A percentile compares a stretch with the other conserved stretches of the same genome.
These are phyloP conservation scores for Fomitopsis betulina DNA, from an alignment of 1,284 basidiomycete species.

Conservation along the genomic window DNA sequence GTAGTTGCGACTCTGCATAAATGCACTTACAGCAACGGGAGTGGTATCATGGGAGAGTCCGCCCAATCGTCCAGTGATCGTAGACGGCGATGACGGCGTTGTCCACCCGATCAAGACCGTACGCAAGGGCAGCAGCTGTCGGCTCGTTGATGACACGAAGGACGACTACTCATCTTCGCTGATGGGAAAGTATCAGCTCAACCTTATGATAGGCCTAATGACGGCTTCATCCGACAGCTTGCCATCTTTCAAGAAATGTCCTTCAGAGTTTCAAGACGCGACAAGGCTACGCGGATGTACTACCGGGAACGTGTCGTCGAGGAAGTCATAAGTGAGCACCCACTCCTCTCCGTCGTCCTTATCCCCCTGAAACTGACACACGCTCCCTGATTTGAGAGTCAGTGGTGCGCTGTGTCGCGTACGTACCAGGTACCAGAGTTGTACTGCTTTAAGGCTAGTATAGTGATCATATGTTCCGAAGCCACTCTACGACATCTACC, in stretches of 20 bases:
- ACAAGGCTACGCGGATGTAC: slow-evolving; percentile 73
- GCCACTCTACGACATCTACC: background rate
- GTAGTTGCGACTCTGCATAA: too few species aligned
- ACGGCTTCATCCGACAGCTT: slow-evolving; percentile 74
- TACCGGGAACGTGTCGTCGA: slow-evolving; percentile 74
- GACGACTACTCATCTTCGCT: slow-evolving; percentile 24
- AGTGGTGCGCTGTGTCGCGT: too few species aligned
- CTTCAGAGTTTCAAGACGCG: slow-evolving; percentile 62
- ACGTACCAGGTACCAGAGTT: too few species aligned
- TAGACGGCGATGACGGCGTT: too few species aligned
- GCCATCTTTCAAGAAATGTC: slow-evolving; percentile 72
- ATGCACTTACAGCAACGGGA: too few species aligned
- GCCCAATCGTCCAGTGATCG: slow-evolving; percentile 75
- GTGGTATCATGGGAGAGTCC: too few species aligned
- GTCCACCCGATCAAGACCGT: too few species aligned
- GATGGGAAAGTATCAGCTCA: background rate
- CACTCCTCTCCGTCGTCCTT: background rate
- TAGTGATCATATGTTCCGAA: background rate
- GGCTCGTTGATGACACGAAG: too few species aligned
- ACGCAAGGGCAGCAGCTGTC: too few species aligned
- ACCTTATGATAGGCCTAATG: slow-evolving; percentile 57
- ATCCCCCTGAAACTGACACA: slow-evolving; percentile 4
- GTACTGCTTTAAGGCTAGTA: too few species aligned
- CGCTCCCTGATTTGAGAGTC: too few species aligned
- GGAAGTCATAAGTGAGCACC: slow-evolving; percentile 68